Conservation (phyloP, 805 yeast species). For the Tetrapisispora nanseiensis region DNA sequence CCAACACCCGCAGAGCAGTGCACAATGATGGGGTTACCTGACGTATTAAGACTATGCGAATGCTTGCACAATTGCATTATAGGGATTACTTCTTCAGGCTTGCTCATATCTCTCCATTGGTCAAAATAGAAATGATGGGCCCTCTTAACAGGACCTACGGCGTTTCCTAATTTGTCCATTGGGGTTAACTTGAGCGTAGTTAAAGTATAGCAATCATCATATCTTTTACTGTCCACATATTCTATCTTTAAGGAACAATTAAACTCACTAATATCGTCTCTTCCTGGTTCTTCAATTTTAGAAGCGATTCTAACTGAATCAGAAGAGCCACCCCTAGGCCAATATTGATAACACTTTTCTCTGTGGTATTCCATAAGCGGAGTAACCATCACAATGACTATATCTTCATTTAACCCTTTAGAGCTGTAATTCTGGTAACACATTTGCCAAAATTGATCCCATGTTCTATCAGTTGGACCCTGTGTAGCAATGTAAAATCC, state of each 20-base stretch:
- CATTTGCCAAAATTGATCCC: slow-evolving; percentile 86
- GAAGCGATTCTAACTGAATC: slow-evolving; percentile 6
- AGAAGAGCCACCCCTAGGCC: slow-evolving; percentile 37
- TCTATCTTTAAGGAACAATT: slow-evolving; percentile 12
- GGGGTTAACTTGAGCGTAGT: slow-evolving; percentile 19
- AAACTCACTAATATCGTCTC: slow-evolving; percentile 18
- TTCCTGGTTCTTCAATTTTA: slow-evolving; percentile 18
- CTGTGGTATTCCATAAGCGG: slow-evolving; percentile 61
- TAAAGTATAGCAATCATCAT: slow-evolving; percentile 15
- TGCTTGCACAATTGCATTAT: slow-evolving; percentile 26
- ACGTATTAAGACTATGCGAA: slow-evolving; percentile 22
- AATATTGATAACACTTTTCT: slow-evolving; percentile 72
- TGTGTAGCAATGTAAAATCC: slow-evolving; percentile 57
- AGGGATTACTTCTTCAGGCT: slow-evolving; percentile 36
- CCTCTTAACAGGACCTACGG: slow-evolving; percentile 36
- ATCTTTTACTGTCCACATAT: slow-evolving; percentile 14
- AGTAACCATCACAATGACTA: slow-evolving; percentile 63
- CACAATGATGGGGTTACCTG: slow-evolving; percentile 48
- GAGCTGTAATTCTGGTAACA: slow-evolving; percentile 41
- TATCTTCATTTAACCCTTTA: slow-evolving; percentile 43
- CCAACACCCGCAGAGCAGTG: slow-evolving; percentile 99
- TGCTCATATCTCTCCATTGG: slow-evolving; percentile 79
- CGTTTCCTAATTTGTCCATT: not conserved
- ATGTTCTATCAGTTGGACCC: slow-evolving; percentile 68
- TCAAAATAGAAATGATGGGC: slow-evolving; percentile 61